Conservation (phyloP, 257 asterid species). For the Solanum peruvianum region DNA sequence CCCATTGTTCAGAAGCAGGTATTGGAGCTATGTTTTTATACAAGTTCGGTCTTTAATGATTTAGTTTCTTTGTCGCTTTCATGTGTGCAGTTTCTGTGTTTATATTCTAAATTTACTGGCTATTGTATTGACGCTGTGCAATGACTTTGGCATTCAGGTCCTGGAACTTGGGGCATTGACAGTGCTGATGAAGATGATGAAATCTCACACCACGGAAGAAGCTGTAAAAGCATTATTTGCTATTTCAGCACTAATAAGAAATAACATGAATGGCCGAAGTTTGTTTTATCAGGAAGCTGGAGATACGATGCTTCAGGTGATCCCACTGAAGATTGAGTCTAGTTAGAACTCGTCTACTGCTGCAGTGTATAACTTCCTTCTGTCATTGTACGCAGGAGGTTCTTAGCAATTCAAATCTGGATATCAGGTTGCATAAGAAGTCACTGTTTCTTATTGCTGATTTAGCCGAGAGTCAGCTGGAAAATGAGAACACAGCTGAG, state of each 20-base stretch:
- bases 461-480: conserved; percentile 47
- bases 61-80: background rate
- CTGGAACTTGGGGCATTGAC: conserved; percentile 56
- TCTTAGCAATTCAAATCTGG: conserved; percentile 56
- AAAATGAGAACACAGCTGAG: conserved; percentile 13
- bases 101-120: background rate
- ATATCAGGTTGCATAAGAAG: conserved; percentile 59
- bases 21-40: background rate
- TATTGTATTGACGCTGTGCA: background rate
- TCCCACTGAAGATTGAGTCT: conserved; percentile 1
- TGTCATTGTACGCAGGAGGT: conserved; percentile 34
- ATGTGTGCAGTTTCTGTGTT: background rate
- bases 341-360: conserved; percentile 1
- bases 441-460: conserved; percentile 55
- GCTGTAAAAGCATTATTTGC: conserved; percentile 73
- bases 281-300: conserved; percentile 61
- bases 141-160: conserved; percentile 31
- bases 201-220: conserved; percentile 47
- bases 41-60: background rate
- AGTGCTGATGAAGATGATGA: conserved; percentile 53
- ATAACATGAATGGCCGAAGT: conserved; percentile 46
- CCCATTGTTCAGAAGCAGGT: conserved; percentile 79
- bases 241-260: conserved; percentile 73
- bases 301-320: conserved; percentile 72
- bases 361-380: background rate